Conservation (phyloP, 208 protist genomes). For the Wallacemonas sp. region DNA sequence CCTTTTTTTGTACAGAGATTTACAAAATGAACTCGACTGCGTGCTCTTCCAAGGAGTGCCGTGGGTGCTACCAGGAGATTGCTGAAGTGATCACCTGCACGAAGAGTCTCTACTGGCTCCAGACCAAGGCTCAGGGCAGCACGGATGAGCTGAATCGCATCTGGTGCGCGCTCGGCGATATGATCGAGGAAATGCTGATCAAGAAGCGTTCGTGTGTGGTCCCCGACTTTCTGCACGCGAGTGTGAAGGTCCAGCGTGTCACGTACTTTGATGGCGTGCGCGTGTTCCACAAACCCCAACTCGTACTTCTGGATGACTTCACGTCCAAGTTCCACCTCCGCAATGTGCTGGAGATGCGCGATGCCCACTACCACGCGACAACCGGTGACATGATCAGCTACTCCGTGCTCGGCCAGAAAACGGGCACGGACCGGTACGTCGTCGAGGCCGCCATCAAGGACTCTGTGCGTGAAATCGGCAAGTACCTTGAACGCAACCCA, state of each 20-base stretch:
- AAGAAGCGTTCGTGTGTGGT: conserved; percentile 67
- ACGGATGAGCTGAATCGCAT: conserved; percentile 63
- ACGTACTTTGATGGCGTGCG: conserved; percentile 44
- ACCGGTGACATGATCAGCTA: conserved; percentile 52
- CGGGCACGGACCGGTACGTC: conserved; percentile 56
- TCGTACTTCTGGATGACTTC: conserved; percentile 83
- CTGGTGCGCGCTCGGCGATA: conserved; percentile 66
- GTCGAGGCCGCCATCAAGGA: conserved; percentile 81
- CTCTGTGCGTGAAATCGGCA: conserved; percentile 83
- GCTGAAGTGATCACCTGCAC: conserved; percentile 58
- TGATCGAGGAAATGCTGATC: conserved; percentile 60
- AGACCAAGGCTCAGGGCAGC: conserved; percentile 57
- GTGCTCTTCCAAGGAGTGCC: conserved; percentile 48
- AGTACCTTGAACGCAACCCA: conserved; percentile 74
- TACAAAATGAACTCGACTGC: conserved; percentile 15
- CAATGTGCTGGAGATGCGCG: conserved; percentile 73
- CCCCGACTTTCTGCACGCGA: conserved; percentile 79
- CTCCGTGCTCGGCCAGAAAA: conserved; percentile 35
- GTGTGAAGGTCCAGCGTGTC: conserved; percentile 75
- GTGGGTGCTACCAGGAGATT: conserved; percentile 80
- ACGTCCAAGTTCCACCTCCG: conserved; percentile 77
- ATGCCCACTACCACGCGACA: conserved; percentile 83
- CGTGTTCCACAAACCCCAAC: conserved; percentile 78
- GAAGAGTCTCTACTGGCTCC: conserved; percentile 56
- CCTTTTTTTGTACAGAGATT: too few species aligned